Percentiles rank a stretch among this genome's conserved stretches.
Evolutionary conservation across 768 basidiomycete genomes (phyloP).

Genomic region (Cystobasidiopsis lactophilus): DNA sequence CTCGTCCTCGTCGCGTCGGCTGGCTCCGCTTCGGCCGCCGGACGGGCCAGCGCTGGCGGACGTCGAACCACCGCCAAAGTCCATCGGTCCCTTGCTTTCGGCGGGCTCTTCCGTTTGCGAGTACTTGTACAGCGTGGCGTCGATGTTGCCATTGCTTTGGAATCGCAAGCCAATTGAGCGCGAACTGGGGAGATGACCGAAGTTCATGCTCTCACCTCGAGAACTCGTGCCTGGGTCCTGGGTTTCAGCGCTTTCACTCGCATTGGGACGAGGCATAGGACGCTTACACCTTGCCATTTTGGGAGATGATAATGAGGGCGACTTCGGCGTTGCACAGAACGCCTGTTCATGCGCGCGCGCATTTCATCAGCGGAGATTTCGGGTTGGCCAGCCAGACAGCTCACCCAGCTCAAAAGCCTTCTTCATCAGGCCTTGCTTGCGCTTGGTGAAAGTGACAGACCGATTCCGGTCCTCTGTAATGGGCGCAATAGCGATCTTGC

Average conservation of each 20-base stretch:
- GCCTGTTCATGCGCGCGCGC: slow-evolving; percentile 19
- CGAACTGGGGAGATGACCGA: background rate
- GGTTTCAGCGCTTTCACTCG: too few relatives aligned
- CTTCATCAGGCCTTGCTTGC: slow-evolving; percentile 16
- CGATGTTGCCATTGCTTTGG: background rate
- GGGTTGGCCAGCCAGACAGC: background rate
- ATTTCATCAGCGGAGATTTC: background rate
- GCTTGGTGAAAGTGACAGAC: slow-evolving; percentile 19
- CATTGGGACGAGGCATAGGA: slow-evolving; percentile 2
- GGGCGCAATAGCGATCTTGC: slow-evolving; percentile 20
- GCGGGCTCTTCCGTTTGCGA: background rate
- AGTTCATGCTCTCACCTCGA: too few relatives aligned
- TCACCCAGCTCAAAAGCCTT: background rate
- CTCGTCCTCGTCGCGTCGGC: too few relatives aligned
- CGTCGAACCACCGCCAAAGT: too few relatives aligned
- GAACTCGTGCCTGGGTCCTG: too few relatives aligned
- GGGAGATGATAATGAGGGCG: slow-evolving; percentile 19
- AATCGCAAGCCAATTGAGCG: background rate
- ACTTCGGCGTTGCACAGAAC: slow-evolving; percentile 19
- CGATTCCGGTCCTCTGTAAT: slow-evolving; percentile 20
- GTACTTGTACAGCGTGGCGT: background rate
- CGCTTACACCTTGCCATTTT: slow-evolving; percentile 18
- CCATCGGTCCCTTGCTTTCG: background rate
- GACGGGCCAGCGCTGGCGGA: too few relatives aligned
- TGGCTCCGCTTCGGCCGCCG: too few relatives aligned